These are phyloP conservation scores for Apiospora aurea DNA, from an alignment of 2,329 filamentous ascomycete species.

Conservation along the genomic window DNA sequence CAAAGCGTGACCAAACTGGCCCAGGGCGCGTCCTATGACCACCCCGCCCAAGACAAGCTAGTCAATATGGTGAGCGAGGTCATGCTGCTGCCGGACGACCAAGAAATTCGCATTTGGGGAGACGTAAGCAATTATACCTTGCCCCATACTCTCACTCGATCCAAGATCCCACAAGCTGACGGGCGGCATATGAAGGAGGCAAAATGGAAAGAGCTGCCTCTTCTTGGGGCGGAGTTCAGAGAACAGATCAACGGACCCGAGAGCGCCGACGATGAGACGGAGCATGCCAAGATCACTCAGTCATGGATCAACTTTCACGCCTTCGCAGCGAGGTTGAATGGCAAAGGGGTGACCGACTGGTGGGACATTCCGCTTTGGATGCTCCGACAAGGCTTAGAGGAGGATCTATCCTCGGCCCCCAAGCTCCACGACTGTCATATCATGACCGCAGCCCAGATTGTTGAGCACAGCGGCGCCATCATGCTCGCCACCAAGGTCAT, in stretches of 20 bases:
- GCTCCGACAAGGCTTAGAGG: constrained; percentile 38
- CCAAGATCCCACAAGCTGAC: background rate
- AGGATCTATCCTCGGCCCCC: constrained; percentile 26
- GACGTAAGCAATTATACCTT: background rate
- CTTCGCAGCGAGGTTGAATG: constrained; percentile 37
- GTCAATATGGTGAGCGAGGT: constrained; percentile 38
- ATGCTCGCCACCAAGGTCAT: constrained; percentile 31
- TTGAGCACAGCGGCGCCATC: constrained; percentile 38
- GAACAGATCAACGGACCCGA: constrained; percentile 33
- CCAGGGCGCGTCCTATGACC: constrained; percentile 36
- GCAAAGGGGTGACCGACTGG: constrained; percentile 33
- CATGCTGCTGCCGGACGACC: constrained; percentile 33
- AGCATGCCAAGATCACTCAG: constrained; percentile 25
- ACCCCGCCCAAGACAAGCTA: constrained; percentile 38
- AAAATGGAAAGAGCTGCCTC: constrained; percentile 38
- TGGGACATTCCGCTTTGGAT: constrained; percentile 38
- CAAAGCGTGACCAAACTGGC: constrained; percentile 33
- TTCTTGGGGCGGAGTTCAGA: constrained; percentile 34
- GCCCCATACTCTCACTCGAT: background rate
- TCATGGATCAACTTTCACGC: constrained; percentile 39
- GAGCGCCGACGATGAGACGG: constrained; percentile 25
- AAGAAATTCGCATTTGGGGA: constrained; percentile 1
- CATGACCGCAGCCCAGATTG: constrained; percentile 36
- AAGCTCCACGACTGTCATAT: constrained; percentile 32
- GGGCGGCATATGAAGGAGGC: background rate